phyloP scores from a whole-genome alignment of 2,329 filamentous ascomycete genomes.

The Neocatenulostroma microsporum region DNA sequence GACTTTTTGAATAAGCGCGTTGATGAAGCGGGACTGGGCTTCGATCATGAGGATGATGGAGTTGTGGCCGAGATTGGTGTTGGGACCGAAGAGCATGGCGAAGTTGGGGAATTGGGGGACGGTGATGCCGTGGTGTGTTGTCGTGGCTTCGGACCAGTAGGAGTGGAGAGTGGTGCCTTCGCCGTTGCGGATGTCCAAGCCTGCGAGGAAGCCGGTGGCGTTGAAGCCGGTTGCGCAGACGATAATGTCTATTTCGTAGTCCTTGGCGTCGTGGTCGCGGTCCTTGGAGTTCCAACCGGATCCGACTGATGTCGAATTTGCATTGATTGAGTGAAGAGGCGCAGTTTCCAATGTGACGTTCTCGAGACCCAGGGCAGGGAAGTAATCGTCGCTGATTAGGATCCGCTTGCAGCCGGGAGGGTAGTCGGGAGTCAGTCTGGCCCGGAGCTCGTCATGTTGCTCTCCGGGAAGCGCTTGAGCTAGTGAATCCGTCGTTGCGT shows the following conservation, averaged over 20 bases:
- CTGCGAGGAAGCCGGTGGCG: slow-evolving; percentile 52
- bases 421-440: slow-evolving; percentile 48
- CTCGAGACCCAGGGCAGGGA: slow-evolving; percentile 39
- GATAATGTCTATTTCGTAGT: too few species aligned
- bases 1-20: slow-evolving; percentile 43
- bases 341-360: slow-evolving; percentile 48
- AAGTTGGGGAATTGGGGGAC: slow-evolving; percentile 49
- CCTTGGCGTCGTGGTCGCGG: too few species aligned
- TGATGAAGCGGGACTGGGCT: slow-evolving; percentile 49
- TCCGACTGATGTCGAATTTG: too few species aligned
- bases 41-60: slow-evolving; percentile 56
- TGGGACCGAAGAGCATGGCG: slow-evolving; percentile 51
- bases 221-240: slow-evolving; percentile 54
- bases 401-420: slow-evolving; percentile 49
- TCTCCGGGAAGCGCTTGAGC: slow-evolving; percentile 39
- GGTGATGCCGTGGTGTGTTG: slow-evolving; percentile 45
- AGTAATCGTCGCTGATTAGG: slow-evolving; percentile 51
- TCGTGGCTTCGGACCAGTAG: slow-evolving; percentile 49
- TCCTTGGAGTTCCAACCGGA: too few species aligned
- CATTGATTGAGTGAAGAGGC: too few species aligned
- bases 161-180: slow-evolving; percentile 38
- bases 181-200: slow-evolving; percentile 46
- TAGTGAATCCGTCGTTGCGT: slow-evolving; percentile 34
- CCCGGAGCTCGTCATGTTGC: slow-evolving; percentile 46
- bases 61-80: slow-evolving; percentile 41